phyloP scores from a whole-genome alignment of 2,329 filamentous ascomycete genomes.

The Colletotrichum godetiae region DNA sequence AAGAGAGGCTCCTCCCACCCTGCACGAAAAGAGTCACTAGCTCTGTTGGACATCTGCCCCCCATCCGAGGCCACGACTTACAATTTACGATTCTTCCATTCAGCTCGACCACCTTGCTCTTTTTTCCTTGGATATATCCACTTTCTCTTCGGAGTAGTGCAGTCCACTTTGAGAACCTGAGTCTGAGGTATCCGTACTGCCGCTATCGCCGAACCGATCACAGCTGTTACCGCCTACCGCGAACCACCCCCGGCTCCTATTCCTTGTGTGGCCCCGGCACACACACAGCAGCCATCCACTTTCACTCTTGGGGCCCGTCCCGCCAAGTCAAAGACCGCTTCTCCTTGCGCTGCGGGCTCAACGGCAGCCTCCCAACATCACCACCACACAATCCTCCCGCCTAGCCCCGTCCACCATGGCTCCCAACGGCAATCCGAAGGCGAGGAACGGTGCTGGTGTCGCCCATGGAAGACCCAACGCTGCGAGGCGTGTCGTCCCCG shows the following conservation, averaged over 20 bases:
- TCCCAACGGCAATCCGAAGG: slow-evolving; percentile 33
- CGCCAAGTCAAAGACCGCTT: slow-evolving; percentile 6
- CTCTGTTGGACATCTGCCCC: slow-evolving; percentile 12
- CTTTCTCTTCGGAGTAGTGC: not conserved
- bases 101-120: not conserved
- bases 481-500: slow-evolving; percentile 49
- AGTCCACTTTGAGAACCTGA: not conserved
- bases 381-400: slow-evolving; percentile 20
- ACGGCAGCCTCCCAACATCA: slow-evolving; percentile 19
- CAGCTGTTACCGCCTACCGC: not conserved
- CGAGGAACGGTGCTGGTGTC: slow-evolving; percentile 33
- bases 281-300: slow-evolving; percentile 5
- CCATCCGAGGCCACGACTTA: slow-evolving; percentile 27
- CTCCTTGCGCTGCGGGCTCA: slow-evolving; percentile 21
- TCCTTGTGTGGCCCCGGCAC: slow-evolving; percentile 3
- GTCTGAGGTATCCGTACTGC: not conserved
- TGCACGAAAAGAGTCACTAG: slow-evolving; percentile 31
- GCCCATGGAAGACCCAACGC: slow-evolving; percentile 16
- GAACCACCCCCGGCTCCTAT: slow-evolving; percentile 8
- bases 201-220: slow-evolving; percentile 30
- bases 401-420: slow-evolving; percentile 31
- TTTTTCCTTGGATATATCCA: slow-evolving; percentile 31
- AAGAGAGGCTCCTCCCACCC: slow-evolving; percentile 23
- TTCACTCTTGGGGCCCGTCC: slow-evolving; percentile 3
- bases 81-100: not conserved